phyloP scores from a whole-genome alignment of 768 basidiomycete species.

The Vararia minispora region DNA sequence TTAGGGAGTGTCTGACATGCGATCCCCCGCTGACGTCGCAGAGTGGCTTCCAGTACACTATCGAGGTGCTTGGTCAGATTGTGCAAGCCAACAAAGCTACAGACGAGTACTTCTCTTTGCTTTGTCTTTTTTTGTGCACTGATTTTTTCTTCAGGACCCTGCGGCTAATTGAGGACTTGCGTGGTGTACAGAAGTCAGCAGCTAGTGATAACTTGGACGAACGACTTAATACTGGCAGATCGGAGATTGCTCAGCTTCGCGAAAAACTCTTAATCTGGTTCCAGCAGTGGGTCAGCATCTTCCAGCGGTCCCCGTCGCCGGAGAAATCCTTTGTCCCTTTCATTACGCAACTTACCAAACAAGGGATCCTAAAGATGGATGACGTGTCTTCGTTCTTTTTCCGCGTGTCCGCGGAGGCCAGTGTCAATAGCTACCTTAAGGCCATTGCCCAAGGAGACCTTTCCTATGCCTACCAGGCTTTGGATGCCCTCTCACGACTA shows the following conservation, averaged over 20 bases:
- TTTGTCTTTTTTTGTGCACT: conserved; percentile 1
- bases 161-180: conserved; percentile 72
- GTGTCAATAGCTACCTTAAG: conserved; percentile 81
- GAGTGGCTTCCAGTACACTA: conserved; percentile 64
- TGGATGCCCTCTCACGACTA: conserved; percentile 91
- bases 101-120: conserved; percentile 49
- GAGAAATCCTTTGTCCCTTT: conserved; percentile 95
- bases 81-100: conserved; percentile 66
- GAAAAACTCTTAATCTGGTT: conserved; percentile 73
- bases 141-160: conserved; percentile 37
- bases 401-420: conserved; percentile 92
- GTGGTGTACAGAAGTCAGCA: conserved; percentile 44
- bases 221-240: conserved; percentile 43
- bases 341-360: conserved; percentile 94
- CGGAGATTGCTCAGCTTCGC: conserved; percentile 64
- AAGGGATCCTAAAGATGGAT: conserved; percentile 92
- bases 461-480: conserved; percentile 75
- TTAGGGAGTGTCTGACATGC: conserved; percentile 76
- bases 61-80: conserved; percentile 74
- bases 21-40: conserved; percentile 76
- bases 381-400: conserved; percentile 97
- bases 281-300: conserved; percentile 94
- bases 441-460: conserved; percentile 62
- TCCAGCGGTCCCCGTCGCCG: conserved; percentile 80
- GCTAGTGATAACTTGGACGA: conserved; percentile 26